These are phyloP conservation scores for Aristolochia fimbriata DNA, from an alignment of 164 flowering plant genomes.

Conservation along the genomic window DNA sequence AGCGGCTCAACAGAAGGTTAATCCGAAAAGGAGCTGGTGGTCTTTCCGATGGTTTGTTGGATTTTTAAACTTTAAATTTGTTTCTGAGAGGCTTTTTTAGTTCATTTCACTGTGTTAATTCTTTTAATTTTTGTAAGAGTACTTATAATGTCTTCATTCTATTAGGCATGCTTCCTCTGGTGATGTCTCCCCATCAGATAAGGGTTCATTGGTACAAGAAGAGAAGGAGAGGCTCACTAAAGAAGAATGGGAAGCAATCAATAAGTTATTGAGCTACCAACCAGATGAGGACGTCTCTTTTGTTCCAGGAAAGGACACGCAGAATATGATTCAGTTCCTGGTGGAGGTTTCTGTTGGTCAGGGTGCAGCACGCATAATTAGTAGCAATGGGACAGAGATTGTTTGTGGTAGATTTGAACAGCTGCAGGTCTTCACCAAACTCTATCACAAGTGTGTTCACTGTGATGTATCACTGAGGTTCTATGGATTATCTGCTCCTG, in stretches of 20 bases:
- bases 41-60: constrained; percentile 68
- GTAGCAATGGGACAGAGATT: constrained; percentile 57
- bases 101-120: too few relatives aligned
- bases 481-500: constrained; percentile 92
- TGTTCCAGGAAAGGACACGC: constrained; percentile 58
- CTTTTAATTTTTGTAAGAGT: too few relatives aligned
- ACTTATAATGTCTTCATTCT: background rate
- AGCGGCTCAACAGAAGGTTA: constrained; percentile 63
- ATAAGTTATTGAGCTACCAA: constrained; percentile 81
- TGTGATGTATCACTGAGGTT: constrained; percentile 73
- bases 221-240: constrained; percentile 70
- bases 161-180: constrained; percentile 49
- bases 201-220: constrained; percentile 29
- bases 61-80: background rate
- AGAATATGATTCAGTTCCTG: constrained; percentile 56
- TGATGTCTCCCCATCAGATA: constrained; percentile 29
- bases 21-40: constrained; percentile 70
- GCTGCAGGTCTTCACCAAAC: constrained; percentile 68
- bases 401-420: constrained; percentile 91
- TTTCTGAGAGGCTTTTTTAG: background rate
- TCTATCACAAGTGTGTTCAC: constrained; percentile 57
- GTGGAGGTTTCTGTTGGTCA: constrained; percentile 63
- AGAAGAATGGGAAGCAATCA: constrained; percentile 94
- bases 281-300: constrained; percentile 55
- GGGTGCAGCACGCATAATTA: constrained; percentile 80